Evolutionary conservation across 1,284 basidiomycete species (phyloP).

Genomic region (Apiotrichum montevideense): DNA sequence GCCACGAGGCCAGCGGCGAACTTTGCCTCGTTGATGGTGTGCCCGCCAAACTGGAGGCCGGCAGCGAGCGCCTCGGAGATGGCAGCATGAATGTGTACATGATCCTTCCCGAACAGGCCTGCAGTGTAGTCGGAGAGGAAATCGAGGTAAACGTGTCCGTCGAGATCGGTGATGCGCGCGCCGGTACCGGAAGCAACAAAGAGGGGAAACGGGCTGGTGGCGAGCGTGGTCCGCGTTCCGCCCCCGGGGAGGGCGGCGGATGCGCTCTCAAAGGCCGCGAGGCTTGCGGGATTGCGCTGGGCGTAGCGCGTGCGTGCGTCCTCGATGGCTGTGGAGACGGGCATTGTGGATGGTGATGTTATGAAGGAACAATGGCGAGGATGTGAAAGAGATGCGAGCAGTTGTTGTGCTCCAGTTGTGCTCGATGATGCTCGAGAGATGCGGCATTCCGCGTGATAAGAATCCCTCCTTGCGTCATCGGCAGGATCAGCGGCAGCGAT

Average conservation of each 20-base stretch:
- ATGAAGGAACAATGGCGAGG: too few species aligned
- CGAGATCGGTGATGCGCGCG: conserved; percentile 15
- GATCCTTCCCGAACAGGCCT: conserved; percentile 28
- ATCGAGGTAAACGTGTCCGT: conserved; percentile 24
- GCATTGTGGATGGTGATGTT: neutral
- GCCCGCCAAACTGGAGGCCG: conserved; percentile 26
- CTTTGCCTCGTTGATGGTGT: conserved; percentile 19
- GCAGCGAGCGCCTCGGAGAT: conserved; percentile 16
- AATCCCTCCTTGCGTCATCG: too few species aligned
- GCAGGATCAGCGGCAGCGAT: too few species aligned
- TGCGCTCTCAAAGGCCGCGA: conserved; percentile 6
- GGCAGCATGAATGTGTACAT: conserved; percentile 18
- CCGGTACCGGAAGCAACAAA: conserved; percentile 18
- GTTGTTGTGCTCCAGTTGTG: too few species aligned
- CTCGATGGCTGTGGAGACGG: neutral
- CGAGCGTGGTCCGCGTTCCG: conserved; percentile 26
- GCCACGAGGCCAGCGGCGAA: conserved; percentile 18
- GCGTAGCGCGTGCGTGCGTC: conserved; percentile 1
- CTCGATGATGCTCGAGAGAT: too few species aligned
- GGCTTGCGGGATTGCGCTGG: conserved; percentile 13
- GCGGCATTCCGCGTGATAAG: too few species aligned
- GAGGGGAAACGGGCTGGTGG: conserved; percentile 23
- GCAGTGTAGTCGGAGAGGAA: conserved; percentile 28
- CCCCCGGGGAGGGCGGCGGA: conserved; percentile 15
- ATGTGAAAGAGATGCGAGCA: too few species aligned